These are phyloP conservation scores for Colletotrichum tropicale DNA, from an alignment of 2,329 filamentous ascomycete species.

Conservation along the genomic window DNA sequence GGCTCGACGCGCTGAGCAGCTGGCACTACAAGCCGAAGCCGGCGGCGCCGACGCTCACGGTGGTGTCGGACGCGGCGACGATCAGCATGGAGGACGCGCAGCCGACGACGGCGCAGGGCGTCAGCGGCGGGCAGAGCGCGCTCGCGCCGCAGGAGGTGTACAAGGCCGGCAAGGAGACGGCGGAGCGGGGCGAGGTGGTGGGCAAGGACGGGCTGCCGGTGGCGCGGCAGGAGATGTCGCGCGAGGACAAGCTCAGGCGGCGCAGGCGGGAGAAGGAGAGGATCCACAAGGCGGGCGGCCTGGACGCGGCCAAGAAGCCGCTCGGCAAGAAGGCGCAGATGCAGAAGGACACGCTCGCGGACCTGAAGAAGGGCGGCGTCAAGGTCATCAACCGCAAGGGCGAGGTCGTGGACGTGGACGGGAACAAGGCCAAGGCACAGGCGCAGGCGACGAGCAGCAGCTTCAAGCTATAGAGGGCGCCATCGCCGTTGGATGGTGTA, in stretches of 20 bases:
- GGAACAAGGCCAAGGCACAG: constrained; percentile 69
- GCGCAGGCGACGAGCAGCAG: constrained; percentile 58
- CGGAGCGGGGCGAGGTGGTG: constrained; percentile 73
- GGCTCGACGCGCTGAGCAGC: constrained; percentile 87
- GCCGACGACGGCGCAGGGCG: constrained; percentile 79
- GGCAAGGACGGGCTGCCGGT: constrained; percentile 79
- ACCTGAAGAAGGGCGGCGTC: constrained; percentile 84
- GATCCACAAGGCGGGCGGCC: constrained; percentile 69
- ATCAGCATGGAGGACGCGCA: constrained; percentile 95
- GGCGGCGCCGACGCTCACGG: constrained; percentile 78
- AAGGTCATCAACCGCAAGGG: constrained; percentile 92
- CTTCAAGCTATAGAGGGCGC: constrained; percentile 62
- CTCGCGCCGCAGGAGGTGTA: constrained; percentile 96
- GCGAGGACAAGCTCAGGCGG: constrained; percentile 81
- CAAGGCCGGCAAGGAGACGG: constrained; percentile 71
- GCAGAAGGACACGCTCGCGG: constrained; percentile 59
- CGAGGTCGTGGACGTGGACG: constrained; percentile 82
- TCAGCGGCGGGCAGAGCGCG: constrained; percentile 71
- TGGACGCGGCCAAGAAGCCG: constrained; percentile 43
- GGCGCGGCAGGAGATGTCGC: constrained; percentile 82
- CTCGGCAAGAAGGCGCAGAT: constrained; percentile 61
- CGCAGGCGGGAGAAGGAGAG: constrained; percentile 86
- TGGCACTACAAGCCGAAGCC: constrained; percentile 96
- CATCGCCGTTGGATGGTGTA: neutral
- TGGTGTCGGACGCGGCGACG: constrained; percentile 89